Evolutionary conservation across 1,284 basidiomycete genomes (phyloP).

Genomic region (Cryptococcus sp.): DNA sequence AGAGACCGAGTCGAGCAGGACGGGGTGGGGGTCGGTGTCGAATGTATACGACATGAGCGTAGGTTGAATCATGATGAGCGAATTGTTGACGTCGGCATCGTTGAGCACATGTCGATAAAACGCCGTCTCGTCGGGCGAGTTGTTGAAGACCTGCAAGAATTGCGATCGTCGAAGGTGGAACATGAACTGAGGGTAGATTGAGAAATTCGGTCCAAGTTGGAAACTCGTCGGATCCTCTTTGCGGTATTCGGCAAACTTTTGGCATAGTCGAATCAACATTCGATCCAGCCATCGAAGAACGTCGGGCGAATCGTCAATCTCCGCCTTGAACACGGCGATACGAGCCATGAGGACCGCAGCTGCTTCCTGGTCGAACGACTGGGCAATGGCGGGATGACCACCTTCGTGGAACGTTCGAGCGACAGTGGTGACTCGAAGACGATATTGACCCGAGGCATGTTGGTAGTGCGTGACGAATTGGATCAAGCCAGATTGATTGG

Average conservation of each 20-base stretch:
- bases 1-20: conserved; percentile 93
- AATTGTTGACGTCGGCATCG: conserved; percentile 98
- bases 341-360: conserved; percentile 97
- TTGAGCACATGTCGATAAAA: conserved; percentile 97
- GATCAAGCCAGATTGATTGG: conserved; percentile 88
- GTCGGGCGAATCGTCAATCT: conserved; percentile 97
- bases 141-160: conserved; percentile 99
- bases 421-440: conserved; percentile 92
- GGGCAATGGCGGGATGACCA: conserved; percentile 85
- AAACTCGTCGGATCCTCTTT: conserved; percentile 97
- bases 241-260: conserved; percentile 98
- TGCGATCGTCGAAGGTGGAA: conserved; percentile 97
- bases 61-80: conserved; percentile 98
- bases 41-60: conserved; percentile 99
- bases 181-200: conserved; percentile 99
- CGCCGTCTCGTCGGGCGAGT: conserved; percentile 98
- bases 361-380: conserved; percentile 96
- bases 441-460: conserved; percentile 89
- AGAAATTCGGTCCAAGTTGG: conserved; percentile 90
- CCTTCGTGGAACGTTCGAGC: conserved; percentile 97
- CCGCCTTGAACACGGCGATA: conserved; percentile 98
- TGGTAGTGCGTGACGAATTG: conserved; percentile 99
- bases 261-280: conserved; percentile 97
- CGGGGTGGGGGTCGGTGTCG: conserved; percentile 82
- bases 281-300: conserved; percentile 96